Percentiles rank a stretch among this genome's conserved stretches.
phyloP scores from a whole-genome alignment of 352 stramenopile species.

The Phytophthora tentaculata region DNA sequence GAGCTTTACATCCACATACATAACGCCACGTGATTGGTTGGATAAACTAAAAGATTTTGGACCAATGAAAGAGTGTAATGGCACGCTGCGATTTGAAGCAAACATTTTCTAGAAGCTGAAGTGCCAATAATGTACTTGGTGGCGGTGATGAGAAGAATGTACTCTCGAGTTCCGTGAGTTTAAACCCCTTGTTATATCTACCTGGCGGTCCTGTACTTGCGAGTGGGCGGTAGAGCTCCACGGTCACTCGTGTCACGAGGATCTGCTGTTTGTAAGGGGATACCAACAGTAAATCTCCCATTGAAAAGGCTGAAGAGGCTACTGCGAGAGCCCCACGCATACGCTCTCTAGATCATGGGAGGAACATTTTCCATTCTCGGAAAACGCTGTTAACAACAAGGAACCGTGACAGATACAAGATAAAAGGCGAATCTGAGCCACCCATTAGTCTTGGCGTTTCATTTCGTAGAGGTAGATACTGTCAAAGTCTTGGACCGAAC shows the following conservation, averaged over 20 bases:
- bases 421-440: slow-evolving; percentile 85
- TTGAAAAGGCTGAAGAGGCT: slow-evolving; percentile 55
- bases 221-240: slow-evolving; percentile 29
- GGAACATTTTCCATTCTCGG: slow-evolving; percentile 28
- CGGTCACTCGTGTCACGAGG: slow-evolving; percentile 12
- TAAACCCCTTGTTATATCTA: slow-evolving; percentile 14
- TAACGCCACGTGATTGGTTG: slow-evolving; percentile 20
- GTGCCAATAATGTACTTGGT: background rate
- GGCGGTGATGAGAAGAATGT: slow-evolving; percentile 33
- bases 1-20: slow-evolving; percentile 33
- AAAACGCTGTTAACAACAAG: slow-evolving; percentile 7
- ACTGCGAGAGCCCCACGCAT: slow-evolving; percentile 38
- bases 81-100: slow-evolving; percentile 1
- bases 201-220: slow-evolving; percentile 5
- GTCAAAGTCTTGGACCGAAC: slow-evolving; percentile 30
- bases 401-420: slow-evolving; percentile 46
- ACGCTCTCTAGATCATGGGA: slow-evolving; percentile 47
- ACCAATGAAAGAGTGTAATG: slow-evolving; percentile 17
- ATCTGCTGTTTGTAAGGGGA: slow-evolving; percentile 12
- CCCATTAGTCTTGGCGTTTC: slow-evolving; percentile 22
- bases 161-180: slow-evolving; percentile 38
- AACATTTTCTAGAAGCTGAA: slow-evolving; percentile 26
- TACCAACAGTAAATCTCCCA: slow-evolving; percentile 19
- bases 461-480: slow-evolving; percentile 75
- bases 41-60: slow-evolving; percentile 15